These are phyloP conservation scores for Aspergillus tubingensis DNA, from an alignment of 2,329 filamentous ascomycete genomes.

Conservation along the genomic window DNA sequence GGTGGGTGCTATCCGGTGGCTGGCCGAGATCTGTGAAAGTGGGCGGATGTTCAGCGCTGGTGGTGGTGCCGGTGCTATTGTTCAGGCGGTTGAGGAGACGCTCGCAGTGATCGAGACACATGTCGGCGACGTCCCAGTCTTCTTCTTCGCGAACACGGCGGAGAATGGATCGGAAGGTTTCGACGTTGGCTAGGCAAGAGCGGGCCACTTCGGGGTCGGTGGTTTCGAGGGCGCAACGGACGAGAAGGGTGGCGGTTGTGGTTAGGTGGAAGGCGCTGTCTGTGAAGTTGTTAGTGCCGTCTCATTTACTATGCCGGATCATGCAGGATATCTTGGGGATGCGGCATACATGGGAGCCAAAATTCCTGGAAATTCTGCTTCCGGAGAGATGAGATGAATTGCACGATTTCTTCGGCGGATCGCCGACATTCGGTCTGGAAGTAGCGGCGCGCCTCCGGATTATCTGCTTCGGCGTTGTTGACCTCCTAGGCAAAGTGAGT, in stretches of 20 bases:
- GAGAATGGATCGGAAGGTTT: conserved; percentile 51
- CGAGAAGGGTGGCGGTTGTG: conserved; percentile 55
- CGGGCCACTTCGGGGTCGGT: conserved; percentile 49
- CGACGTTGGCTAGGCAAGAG: conserved; percentile 50
- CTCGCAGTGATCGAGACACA: conserved; percentile 55
- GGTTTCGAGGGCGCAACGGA: conserved; percentile 56
- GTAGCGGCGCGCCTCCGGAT: conserved; percentile 52
- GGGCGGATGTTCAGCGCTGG: background rate
- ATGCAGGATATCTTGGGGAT: background rate
- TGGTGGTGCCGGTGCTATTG: conserved; percentile 25
- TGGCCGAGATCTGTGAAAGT: background rate
- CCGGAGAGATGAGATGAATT: conserved; percentile 51
- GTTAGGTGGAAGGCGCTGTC: conserved; percentile 57
- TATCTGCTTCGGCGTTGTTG: conserved; percentile 44
- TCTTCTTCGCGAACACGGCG: conserved; percentile 51
- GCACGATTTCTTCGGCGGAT: conserved; percentile 50
- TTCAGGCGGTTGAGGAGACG: conserved; percentile 46
- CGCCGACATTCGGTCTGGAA: conserved; percentile 50
- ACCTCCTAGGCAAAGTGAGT: conserved; percentile 39
- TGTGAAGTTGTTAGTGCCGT: conserved; percentile 18
- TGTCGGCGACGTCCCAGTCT: conserved; percentile 59
- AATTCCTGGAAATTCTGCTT: conserved; percentile 54
- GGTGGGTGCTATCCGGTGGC: conserved; percentile 17
- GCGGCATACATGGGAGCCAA: conserved; percentile 50
- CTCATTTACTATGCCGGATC: background rate